A percentile compares a stretch with the other conserved stretches of the same genome.
These are phyloP conservation scores for Botrytis hyacinthi DNA, from an alignment of 2,329 filamentous ascomycete genomes.

Conservation along the genomic window DNA sequence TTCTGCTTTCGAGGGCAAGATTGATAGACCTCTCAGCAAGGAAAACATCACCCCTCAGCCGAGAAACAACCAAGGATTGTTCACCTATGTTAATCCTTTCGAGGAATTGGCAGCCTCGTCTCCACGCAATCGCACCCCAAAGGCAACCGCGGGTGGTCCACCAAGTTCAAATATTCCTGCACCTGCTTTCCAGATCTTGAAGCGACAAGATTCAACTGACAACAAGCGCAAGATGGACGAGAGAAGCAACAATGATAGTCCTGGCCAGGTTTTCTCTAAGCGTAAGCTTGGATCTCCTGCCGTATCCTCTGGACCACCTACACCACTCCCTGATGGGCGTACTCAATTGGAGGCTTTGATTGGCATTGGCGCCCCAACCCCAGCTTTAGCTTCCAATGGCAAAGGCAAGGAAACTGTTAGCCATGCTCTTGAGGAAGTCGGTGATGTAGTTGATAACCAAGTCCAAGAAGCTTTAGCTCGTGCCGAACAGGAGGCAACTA, in stretches of 20 bases:
- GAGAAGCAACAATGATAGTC: slow-evolving; percentile 31
- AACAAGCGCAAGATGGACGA: slow-evolving; percentile 37
- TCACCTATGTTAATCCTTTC: slow-evolving; percentile 72
- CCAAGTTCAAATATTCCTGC: slow-evolving; percentile 35
- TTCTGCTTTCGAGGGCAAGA: slow-evolving; percentile 26
- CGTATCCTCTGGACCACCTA: slow-evolving; percentile 33
- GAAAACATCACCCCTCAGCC: slow-evolving; percentile 26
- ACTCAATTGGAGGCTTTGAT: slow-evolving; percentile 40
- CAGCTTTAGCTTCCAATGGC: not conserved
- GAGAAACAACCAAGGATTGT: slow-evolving; percentile 43
- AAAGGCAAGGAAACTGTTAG: slow-evolving; percentile 63
- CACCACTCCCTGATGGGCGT: slow-evolving; percentile 38
- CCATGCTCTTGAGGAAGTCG: slow-evolving; percentile 48
- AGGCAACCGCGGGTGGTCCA: slow-evolving; percentile 42
- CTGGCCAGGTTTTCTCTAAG: slow-evolving; percentile 31
- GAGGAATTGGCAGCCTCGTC: slow-evolving; percentile 67
- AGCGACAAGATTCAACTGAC: slow-evolving; percentile 35
- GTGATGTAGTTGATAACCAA: slow-evolving; percentile 12
- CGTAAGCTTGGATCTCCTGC: slow-evolving; percentile 34
- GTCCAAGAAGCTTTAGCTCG: slow-evolving; percentile 52
- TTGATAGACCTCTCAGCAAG: slow-evolving; percentile 27
- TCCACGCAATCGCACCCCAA: slow-evolving; percentile 57
- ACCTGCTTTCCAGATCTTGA: slow-evolving; percentile 38
- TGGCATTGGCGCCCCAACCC: slow-evolving; percentile 34
- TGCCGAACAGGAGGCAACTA: slow-evolving; percentile 46